phyloP scores from a whole-genome alignment of 805 yeast genomes.

The Pichia paraexigua region DNA sequence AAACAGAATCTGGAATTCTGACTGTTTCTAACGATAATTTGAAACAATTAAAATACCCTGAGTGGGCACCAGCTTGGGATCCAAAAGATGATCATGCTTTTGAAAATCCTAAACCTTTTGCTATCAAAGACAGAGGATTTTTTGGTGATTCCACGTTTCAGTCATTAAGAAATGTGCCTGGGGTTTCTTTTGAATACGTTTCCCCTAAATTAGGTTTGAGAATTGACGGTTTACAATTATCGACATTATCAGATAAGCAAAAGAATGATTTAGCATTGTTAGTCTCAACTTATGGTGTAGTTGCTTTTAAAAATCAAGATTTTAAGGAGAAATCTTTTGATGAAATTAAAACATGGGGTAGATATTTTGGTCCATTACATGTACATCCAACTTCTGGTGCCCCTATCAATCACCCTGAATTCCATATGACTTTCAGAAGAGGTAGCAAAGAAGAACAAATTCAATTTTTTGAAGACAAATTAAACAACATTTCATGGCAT shows the following conservation, averaged over 20 bases:
- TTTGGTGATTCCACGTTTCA: slow-evolving; percentile 49
- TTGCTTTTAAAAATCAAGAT: slow-evolving; percentile 59
- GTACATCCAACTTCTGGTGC: slow-evolving; percentile 73
- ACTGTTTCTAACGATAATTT: slow-evolving; percentile 6
- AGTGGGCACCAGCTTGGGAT: slow-evolving; percentile 16
- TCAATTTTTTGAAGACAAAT: slow-evolving; percentile 29
- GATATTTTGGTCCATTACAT: slow-evolving; percentile 63
- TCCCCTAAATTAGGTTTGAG: slow-evolving; percentile 70
- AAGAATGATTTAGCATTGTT: slow-evolving; percentile 63
- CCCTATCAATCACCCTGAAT: slow-evolving; percentile 49
- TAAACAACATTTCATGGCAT: slow-evolving; percentile 49
- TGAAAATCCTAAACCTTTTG: slow-evolving; percentile 43
- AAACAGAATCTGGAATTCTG: slow-evolving; percentile 3
- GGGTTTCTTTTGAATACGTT: slow-evolving; percentile 32
- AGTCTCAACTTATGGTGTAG: slow-evolving; percentile 64
- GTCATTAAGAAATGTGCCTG: slow-evolving; percentile 33
- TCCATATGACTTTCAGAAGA: slow-evolving; percentile 54
- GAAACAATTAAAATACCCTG: slow-evolving; percentile 7
- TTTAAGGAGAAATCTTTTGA: slow-evolving; percentile 47
- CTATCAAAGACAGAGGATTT: slow-evolving; percentile 51
- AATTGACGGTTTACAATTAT: slow-evolving; percentile 50
- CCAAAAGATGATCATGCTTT: slow-evolving; percentile 10
- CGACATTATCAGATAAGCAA: slow-evolving; percentile 42
- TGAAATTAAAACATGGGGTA: slow-evolving; percentile 44
- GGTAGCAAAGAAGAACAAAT: slow-evolving; percentile 32